These are phyloP conservation scores for Gynochthodes officinalis DNA, from an alignment of 257 asterid species.

Conservation along the genomic window DNA sequence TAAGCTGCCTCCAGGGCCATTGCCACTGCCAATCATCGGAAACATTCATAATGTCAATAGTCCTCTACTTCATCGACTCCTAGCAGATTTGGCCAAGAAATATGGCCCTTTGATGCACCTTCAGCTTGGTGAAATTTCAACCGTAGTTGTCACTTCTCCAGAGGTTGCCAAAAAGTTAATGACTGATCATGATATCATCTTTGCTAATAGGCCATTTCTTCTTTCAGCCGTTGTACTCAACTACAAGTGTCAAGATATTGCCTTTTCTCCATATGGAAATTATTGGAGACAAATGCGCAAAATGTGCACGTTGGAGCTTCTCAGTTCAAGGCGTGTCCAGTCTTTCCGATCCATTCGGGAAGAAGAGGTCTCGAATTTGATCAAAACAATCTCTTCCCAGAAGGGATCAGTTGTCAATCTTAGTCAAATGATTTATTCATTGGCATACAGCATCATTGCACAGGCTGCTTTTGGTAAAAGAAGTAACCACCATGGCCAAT, in stretches of 20 bases:
- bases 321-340: slow-evolving; percentile 1
- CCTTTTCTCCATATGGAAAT: slow-evolving; percentile 2
- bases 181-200: background rate
- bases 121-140: slow-evolving; percentile 13
- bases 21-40: slow-evolving; percentile 11
- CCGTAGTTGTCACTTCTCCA: background rate
- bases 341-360: background rate
- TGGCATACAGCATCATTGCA: slow-evolving; percentile 1
- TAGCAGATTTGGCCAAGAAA: background rate
- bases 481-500: slow-evolving; percentile 9
- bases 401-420: slow-evolving; percentile 11
- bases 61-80: slow-evolving; percentile 1
- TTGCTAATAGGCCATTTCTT: background rate
- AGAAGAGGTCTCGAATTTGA: background rate
- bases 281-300: slow-evolving; percentile 4
- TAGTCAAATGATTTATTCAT: background rate
- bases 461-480: slow-evolving; percentile 17
- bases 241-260: slow-evolving; percentile 1
- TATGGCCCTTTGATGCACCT: slow-evolving; percentile 13
- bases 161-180: background rate
- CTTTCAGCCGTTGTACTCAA: background rate
- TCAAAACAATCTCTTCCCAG: slow-evolving; percentile 3
- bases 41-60: slow-evolving; percentile 8
- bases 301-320: slow-evolving; percentile 11
- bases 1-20: slow-evolving; percentile 15